Percentiles rank a stretch among this genome's conserved stretches.
These are phyloP conservation scores for Xanthoceras sorbifolium DNA, from an alignment of 345 rosid species.

Conservation along the genomic window DNA sequence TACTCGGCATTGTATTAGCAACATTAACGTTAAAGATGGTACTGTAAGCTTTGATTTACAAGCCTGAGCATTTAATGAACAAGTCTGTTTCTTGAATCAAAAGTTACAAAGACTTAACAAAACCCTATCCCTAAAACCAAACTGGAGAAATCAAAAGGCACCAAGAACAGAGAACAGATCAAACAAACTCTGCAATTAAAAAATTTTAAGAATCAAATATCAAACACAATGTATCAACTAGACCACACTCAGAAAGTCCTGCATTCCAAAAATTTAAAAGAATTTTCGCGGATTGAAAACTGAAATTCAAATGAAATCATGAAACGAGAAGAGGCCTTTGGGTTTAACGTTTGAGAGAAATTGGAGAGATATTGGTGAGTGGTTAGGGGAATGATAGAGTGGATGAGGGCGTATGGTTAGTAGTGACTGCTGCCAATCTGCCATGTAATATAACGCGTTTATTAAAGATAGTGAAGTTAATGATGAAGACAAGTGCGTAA, in stretches of 20 bases:
- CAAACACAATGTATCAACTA: background rate
- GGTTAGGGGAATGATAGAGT: background rate
- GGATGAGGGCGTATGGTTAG: background rate
- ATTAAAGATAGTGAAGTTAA: background rate
- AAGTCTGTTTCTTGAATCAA: background rate
- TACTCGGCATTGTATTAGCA: constrained; percentile 59
- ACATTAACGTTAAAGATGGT: constrained; percentile 14
- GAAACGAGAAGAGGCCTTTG: background rate
- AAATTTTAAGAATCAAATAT: background rate
- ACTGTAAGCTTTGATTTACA: background rate
- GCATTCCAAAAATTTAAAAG: background rate
- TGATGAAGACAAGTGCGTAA: background rate
- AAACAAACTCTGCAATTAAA: background rate
- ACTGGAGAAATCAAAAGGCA: background rate
- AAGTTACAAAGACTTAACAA: background rate
- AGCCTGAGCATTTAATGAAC: background rate
- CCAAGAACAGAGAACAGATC: background rate
- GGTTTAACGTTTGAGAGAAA: background rate
- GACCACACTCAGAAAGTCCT: background rate
- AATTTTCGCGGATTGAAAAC: background rate
- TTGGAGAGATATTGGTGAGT: background rate
- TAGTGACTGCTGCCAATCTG: background rate
- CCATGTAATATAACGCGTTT: constrained; percentile 10
- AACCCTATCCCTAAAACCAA: constrained; percentile 1
- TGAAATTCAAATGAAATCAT: background rate